Conservation (phyloP, 2,329 filamentous ascomycete species). For the Ceratocystis diversiconidia region DNA sequence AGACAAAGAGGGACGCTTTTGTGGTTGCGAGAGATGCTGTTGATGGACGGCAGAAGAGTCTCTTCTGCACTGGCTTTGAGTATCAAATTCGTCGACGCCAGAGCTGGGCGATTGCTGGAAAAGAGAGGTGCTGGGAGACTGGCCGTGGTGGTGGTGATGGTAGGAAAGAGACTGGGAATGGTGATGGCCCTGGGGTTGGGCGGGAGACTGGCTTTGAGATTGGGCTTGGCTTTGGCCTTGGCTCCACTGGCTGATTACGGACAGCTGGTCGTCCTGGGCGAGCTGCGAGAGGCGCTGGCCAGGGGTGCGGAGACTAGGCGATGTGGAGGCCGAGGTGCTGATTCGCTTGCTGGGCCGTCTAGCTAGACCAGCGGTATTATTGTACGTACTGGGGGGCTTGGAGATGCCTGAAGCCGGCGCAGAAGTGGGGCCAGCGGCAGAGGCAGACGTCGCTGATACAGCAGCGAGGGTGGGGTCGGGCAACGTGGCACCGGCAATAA, state of each 20-base stretch:
- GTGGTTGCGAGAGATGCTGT: slow-evolving; percentile 25
- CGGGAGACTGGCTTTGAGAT: neutral
- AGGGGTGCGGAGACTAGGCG: slow-evolving; percentile 18
- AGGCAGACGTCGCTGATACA: neutral
- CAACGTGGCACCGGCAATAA: neutral
- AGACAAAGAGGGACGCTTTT: slow-evolving; percentile 24
- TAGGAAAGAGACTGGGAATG: slow-evolving; percentile 27
- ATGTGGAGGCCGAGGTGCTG: slow-evolving; percentile 32
- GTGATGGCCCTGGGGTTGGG: slow-evolving; percentile 26
- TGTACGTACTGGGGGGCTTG: slow-evolving; percentile 26
- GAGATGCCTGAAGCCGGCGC: neutral
- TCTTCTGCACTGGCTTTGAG: slow-evolving; percentile 20
- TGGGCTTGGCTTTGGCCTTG: neutral
- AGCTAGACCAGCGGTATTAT: slow-evolving; percentile 35
- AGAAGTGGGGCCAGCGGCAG: neutral
- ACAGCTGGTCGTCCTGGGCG: slow-evolving; percentile 17
- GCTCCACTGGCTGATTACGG: slow-evolving; percentile 17
- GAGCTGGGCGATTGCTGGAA: slow-evolving; percentile 23
- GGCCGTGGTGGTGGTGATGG: slow-evolving; percentile 19
- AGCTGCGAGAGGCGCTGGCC: slow-evolving; percentile 14
- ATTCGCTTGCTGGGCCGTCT: slow-evolving; percentile 45
- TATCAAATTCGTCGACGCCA: slow-evolving; percentile 30
- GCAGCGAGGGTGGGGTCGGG: neutral
- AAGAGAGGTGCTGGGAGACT: slow-evolving; percentile 4
- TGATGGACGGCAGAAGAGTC: slow-evolving; percentile 19